Conservation (phyloP, 192 early-diverging fungal species). For the Entophlyctis luteolus region DNA sequence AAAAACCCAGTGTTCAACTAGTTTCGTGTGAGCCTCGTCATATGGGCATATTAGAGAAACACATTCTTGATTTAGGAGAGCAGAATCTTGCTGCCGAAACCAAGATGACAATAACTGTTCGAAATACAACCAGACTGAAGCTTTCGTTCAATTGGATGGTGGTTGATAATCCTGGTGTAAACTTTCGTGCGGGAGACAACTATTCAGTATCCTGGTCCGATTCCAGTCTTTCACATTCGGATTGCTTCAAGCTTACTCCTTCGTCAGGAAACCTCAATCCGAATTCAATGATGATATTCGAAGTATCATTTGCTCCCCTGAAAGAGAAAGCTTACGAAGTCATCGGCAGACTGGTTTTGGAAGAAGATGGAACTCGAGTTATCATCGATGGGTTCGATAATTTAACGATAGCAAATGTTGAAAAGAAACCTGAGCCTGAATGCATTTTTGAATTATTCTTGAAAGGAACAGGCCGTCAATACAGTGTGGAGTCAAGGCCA, state of each 20-base stretch:
- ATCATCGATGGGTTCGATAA: not conserved
- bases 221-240: not conserved
- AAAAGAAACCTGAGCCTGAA: not conserved
- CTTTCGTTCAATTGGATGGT: slow-evolving; percentile 40
- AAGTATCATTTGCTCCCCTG: slow-evolving; percentile 36
- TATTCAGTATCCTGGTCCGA: not conserved
- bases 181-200: not conserved
- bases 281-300: slow-evolving; percentile 29
- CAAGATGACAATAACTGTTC: slow-evolving; percentile 25
- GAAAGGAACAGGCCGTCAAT: slow-evolving; percentile 29
- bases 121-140: slow-evolving; percentile 32
- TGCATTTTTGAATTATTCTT: slow-evolving; percentile 33
- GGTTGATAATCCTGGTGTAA: slow-evolving; percentile 27
- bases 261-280: slow-evolving; percentile 31
- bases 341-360: slow-evolving; percentile 28
- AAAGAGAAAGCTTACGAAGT: slow-evolving; percentile 35
- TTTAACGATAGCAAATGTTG: not conserved
- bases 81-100: slow-evolving; percentile 40
- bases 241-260: slow-evolving; percentile 32
- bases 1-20: slow-evolving; percentile 31
- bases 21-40: not conserved
- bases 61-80: slow-evolving; percentile 7
- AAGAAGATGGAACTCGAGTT: slow-evolving; percentile 25
- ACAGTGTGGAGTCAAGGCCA: slow-evolving; percentile 21
- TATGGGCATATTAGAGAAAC: slow-evolving; percentile 1